Percentiles rank a stretch among this genome's conserved stretches.
phyloP scores from a whole-genome alignment of 2,329 filamentous ascomycete genomes.

The Scopulariopsis brevicaulis region DNA sequence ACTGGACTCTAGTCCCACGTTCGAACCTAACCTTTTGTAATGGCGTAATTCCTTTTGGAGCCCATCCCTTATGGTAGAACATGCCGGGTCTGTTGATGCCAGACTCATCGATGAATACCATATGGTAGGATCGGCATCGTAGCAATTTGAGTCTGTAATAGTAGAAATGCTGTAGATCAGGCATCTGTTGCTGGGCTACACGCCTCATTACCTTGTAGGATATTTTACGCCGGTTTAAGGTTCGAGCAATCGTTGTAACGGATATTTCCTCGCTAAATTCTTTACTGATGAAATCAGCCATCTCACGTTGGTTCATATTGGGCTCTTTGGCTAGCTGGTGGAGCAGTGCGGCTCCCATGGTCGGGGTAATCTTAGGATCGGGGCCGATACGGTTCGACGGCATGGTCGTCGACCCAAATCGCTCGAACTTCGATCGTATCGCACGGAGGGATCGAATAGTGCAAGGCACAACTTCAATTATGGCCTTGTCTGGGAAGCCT shows the following conservation, averaged over 20 bases:
- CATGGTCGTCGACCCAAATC: neutral
- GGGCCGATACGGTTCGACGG: neutral
- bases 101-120: constrained; percentile 22
- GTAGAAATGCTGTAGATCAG: constrained; percentile 1
- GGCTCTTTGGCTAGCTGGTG: neutral
- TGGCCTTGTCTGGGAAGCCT: neutral
- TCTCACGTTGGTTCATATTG: constrained; percentile 1
- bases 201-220: neutral
- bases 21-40: constrained; percentile 12
- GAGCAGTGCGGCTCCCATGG: neutral
- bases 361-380: constrained; percentile 1
- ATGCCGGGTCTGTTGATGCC: constrained; percentile 19
- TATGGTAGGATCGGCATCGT: neutral
- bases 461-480: neutral
- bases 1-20: constrained; percentile 10
- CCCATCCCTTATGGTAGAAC: constrained; percentile 19
- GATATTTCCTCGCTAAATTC: neutral
- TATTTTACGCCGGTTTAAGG: neutral
- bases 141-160: neutral
- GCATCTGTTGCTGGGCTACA: neutral
- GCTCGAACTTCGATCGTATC: neutral
- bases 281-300: neutral
- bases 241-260: neutral
- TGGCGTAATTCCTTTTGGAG: constrained; percentile 14
- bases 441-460: neutral